Base-by-base conservation (phyloP, 495 filamentous ascomycete species). In the Aspergillus panamensis region DNA sequence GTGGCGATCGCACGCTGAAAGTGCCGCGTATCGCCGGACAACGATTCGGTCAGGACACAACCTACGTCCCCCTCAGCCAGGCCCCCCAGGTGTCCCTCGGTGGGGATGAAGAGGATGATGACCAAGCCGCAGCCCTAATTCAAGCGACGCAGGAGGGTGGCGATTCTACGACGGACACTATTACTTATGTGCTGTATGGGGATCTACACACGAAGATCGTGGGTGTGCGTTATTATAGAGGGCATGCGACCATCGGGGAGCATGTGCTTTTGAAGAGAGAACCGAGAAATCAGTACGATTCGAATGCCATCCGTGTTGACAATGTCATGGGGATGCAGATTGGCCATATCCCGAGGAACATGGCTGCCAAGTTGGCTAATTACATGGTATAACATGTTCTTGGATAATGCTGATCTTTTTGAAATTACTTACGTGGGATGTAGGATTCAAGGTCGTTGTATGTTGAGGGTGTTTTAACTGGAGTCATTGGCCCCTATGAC, bases 271-370 rank as follows among this genome's bases (percentile, higher is more conserved):
- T 88, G 51, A 73, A 69, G 31, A 76, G 92, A 60, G 88, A 96
- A 55, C 87, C 89, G 3, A 54, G 64, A 12, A 97, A 97, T 60
- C 62, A 73, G 53, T 92, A 89, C 63, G 90, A 94, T 63, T 57
- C 66, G 3, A 95, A 95, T 74, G 91, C 91, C 3, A 89, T 96
- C 49, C 83, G 84, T 6, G 81, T 94, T 2, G 77, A 87, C 58
- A 96, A 95, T 70, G 88, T 91, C n/a, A 82, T 87, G 69, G 80
- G 86, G 19, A 67, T 57, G 3, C 91, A 96, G 63, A 88, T 96
- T 57, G 92, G 92, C 3, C 90, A 96, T 69, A 80, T 97, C 40
- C 87, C 89, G 2, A 73, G 82, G 13, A 66, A 53, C 0, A 66
- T 90, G 29, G 90, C 87, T 2, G 71, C 75, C 12, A 92, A 89